Evolutionary conservation across 352 stramenopile genomes (phyloP), one percentile per base, ranked within the genome.

Genomic region (Peronospora farinosa): DNA sequence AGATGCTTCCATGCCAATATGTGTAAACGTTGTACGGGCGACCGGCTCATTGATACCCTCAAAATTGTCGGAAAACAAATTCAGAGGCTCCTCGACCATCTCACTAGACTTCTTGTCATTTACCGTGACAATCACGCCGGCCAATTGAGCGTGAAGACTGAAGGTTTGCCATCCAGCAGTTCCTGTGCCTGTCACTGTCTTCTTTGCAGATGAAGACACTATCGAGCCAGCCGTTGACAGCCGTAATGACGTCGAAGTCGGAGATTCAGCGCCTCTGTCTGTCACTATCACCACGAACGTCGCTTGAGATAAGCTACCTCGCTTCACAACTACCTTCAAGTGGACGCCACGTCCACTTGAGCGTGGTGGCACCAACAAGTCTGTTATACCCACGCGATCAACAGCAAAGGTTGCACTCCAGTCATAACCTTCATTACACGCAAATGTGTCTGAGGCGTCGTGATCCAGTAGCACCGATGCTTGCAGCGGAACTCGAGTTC

Each of bases 201-300:
- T 50, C 16, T 43, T 42, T 27, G 44, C 28, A 9, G 54, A 59
- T 12, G 40, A 51, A 39, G 52, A 69, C 40, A 53, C 21, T 4
- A 48, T 53, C 9, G 50, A 72, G 7, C 42, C 38, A 25, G 59
- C 48, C 13, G 23, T 54, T 15, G 52, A 66, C 3, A 65, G 51
- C 25, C 44, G 58, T 12, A 44, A 57, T 25, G 57, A 56, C n/a
- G 44, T 42, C 16, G 54, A 53, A 3, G 53, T 66, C 5, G 54
- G 54, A 45, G 53, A 59, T 6, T 35, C 37, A 33, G 56, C 25
- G 12, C 52, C 35, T 35, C 25, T 47, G 30, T 87, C 74, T 9
- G 41, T 75, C 48, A 92, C 81, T 41, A 81, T 62, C 17, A 91
- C 52, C 4, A 91, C 65, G 15, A 84, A 88, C 0, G 78, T 86